phyloP scores from a whole-genome alignment of 495 filamentous ascomycete genomes.

The Aspergillus leporis region DNA sequence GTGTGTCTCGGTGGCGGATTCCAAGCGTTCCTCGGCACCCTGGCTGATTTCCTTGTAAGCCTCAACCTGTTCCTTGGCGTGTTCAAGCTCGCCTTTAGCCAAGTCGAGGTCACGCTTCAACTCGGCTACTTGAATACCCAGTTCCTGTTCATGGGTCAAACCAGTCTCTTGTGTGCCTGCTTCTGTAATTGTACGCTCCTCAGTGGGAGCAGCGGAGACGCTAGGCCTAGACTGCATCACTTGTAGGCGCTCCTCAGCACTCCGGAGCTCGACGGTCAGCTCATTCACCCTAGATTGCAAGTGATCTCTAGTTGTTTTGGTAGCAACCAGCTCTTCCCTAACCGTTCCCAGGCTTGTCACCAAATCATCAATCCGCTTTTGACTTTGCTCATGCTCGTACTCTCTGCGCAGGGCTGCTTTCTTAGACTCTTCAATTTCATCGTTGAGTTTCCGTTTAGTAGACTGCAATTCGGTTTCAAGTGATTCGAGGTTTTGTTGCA shows the following conservation, averaged over 20 bases:
- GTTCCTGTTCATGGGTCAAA: slow-evolving; percentile 77
- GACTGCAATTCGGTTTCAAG: slow-evolving; percentile 75
- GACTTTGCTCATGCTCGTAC: slow-evolving; percentile 80
- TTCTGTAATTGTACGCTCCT: slow-evolving; percentile 28
- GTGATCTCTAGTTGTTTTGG: slow-evolving; percentile 84
- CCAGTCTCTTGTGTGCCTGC: slow-evolving; percentile 50
- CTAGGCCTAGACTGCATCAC: slow-evolving; percentile 75
- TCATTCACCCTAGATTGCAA: slow-evolving; percentile 86
- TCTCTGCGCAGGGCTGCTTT: slow-evolving; percentile 79
- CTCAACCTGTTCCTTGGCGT: slow-evolving; percentile 75
- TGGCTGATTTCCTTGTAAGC: slow-evolving; percentile 89
- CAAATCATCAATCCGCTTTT: slow-evolving; percentile 88
- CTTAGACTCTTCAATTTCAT: slow-evolving; percentile 80
- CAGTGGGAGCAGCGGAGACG: slow-evolving; percentile 43
- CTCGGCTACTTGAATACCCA: slow-evolving; percentile 77
- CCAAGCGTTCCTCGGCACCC: slow-evolving; percentile 82
- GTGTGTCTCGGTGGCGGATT: slow-evolving; percentile 73
- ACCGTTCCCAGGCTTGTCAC: slow-evolving; percentile 71
- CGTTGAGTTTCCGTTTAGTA: slow-evolving; percentile 79
- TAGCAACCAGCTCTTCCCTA: slow-evolving; percentile 78
- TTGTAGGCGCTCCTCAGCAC: slow-evolving; percentile 80
- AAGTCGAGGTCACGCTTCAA: slow-evolving; percentile 81
- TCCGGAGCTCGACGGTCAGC: slow-evolving; percentile 80
- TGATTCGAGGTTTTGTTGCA: slow-evolving; percentile 73
- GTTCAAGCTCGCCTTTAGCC: slow-evolving; percentile 72